Percentiles rank a stretch among this genome's conserved stretches.
Evolutionary conservation across 2,329 filamentous ascomycete genomes (phyloP).

Genomic region (Penicillium sp.): DNA sequence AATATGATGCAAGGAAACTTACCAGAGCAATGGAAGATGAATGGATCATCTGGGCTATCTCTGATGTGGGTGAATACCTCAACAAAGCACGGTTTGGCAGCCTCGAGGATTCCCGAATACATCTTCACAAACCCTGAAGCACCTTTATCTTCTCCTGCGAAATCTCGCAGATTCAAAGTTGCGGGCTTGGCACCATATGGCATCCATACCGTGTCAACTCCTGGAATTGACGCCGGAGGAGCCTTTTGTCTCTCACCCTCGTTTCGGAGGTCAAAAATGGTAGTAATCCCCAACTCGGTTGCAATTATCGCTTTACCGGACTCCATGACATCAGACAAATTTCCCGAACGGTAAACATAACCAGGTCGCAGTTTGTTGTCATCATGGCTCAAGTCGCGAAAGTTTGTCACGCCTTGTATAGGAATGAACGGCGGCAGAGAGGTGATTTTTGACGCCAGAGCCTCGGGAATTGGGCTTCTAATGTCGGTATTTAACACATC

Average conservation of each 20-base stretch:
- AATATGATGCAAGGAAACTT: neutral
- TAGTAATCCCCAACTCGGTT: conserved; percentile 58
- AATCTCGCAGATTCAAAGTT: conserved; percentile 22
- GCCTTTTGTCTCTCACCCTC: conserved; percentile 44
- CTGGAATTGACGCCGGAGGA: conserved; percentile 54
- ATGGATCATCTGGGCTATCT: conserved; percentile 48
- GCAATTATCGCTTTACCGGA: conserved; percentile 56
- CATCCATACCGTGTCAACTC: conserved; percentile 56
- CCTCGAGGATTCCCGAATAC: conserved; percentile 68
- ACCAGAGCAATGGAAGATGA: conserved; percentile 66
- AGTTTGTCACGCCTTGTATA: conserved; percentile 30
- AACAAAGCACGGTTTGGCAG: conserved; percentile 60
- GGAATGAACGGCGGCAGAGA: conserved; percentile 29
- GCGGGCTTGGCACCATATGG: conserved; percentile 54
- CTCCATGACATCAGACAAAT: conserved; percentile 60
- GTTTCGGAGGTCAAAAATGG: conserved; percentile 70
- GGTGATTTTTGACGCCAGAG: conserved; percentile 22
- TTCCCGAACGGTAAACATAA: conserved; percentile 68
- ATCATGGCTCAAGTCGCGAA: conserved; percentile 29
- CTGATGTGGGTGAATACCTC: conserved; percentile 64
- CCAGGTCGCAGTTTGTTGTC: conserved; percentile 48
- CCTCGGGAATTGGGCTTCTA: conserved; percentile 22
- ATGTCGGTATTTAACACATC: conserved; percentile 28
- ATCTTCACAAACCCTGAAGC: conserved; percentile 67
- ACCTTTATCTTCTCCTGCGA: conserved; percentile 55